Evolutionary conservation across 2,329 filamentous ascomycete species (phyloP), one percentile per base, ranked within the genome.

Genomic region (Huntiella omanensis): DNA sequence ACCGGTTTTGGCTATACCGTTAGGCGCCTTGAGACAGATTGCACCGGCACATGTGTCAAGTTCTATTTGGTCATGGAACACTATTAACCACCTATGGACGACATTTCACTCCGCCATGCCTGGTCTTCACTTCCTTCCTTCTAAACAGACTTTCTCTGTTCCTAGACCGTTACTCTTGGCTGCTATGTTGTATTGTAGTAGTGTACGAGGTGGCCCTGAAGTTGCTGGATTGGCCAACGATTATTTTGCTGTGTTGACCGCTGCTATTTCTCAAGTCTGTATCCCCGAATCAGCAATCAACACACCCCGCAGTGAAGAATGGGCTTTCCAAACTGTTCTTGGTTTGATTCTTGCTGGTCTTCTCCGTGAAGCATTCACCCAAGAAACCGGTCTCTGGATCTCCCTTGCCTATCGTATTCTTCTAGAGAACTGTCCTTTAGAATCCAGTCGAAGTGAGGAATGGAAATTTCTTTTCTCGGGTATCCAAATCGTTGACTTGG

Each of bases 61-160:
- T 48, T 2, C 54, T 62, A 10, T 63, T 60, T 60, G 55, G 55
- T n/a, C 55, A 53, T 10, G 40, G 49, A 4, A 54, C 57, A 10
- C 57, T 63, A 32, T 56, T 58, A 35, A 54, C 59, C 22, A 28
- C 5, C 52, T 64, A 1, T 64, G 59, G 60, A 53, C 57, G 10
- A 58, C 56, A 4, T 67, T 67, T 43, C 60, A 67, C 47, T 61
- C 64, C 32, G 62, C 59, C 33, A 65, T 66, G 59, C 63, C 62
- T 0, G 62, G 62, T 1, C 52, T 68, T 3, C 65, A 67, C 49
- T 67, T 67, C 43, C 56, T 67, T 8, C 63, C 65, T 0, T 59
- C 57, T 15, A 65, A 62, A 32, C 60, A 63, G 51, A 62, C 56
- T 0, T 66, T 65, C 28, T 65, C 63, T 0, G 57, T 59, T 0